Evolutionary conservation across 768 basidiomycete genomes (phyloP).

Genomic region (Gyrodon lividus): DNA sequence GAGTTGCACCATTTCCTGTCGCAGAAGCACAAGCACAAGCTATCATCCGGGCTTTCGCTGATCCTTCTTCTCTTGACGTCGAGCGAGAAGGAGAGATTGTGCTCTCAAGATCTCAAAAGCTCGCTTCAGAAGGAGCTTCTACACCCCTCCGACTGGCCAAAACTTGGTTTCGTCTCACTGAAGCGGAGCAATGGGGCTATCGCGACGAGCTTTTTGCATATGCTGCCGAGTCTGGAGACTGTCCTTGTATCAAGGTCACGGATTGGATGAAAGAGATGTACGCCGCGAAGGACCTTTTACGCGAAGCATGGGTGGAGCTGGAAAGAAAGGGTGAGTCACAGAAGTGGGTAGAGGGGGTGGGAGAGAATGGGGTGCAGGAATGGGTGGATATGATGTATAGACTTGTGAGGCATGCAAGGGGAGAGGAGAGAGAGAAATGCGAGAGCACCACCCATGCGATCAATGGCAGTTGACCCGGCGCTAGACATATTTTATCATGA

Average conservation of each 20-base stretch:
- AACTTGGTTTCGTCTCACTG: conserved; percentile 53
- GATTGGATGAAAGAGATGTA: conserved; percentile 64
- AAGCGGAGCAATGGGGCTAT: conserved; percentile 64
- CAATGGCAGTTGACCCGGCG: too few relatives aligned
- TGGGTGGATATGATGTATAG: conserved; percentile 55
- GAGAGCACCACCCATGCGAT: too few relatives aligned
- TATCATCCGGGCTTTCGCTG: conserved; percentile 51
- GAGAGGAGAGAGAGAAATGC: not conserved
- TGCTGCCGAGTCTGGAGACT: conserved; percentile 33
- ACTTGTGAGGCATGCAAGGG: conserved; percentile 32
- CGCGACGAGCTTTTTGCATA: conserved; percentile 57
- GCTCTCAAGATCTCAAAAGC: conserved; percentile 45
- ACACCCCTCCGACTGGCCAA: conserved; percentile 45
- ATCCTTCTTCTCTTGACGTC: conserved; percentile 49
- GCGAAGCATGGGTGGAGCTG: conserved; percentile 57
- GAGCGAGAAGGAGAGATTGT: conserved; percentile 49
- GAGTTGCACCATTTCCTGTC: conserved; percentile 72
- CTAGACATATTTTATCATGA: too few relatives aligned
- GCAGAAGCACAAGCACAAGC: conserved; percentile 77
- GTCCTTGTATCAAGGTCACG: conserved; percentile 37
- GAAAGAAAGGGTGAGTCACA: conserved; percentile 56
- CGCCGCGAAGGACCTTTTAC: conserved; percentile 43
- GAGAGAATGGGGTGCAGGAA: conserved; percentile 51
- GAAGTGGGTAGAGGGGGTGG: conserved; percentile 63
- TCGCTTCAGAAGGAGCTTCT: conserved; percentile 35